A percentile compares a stretch with the other conserved stretches of the same genome.
These are phyloP conservation scores for Colletotrichum sp. DNA, from an alignment of 2,329 filamentous ascomycete species.

Conservation along the genomic window DNA sequence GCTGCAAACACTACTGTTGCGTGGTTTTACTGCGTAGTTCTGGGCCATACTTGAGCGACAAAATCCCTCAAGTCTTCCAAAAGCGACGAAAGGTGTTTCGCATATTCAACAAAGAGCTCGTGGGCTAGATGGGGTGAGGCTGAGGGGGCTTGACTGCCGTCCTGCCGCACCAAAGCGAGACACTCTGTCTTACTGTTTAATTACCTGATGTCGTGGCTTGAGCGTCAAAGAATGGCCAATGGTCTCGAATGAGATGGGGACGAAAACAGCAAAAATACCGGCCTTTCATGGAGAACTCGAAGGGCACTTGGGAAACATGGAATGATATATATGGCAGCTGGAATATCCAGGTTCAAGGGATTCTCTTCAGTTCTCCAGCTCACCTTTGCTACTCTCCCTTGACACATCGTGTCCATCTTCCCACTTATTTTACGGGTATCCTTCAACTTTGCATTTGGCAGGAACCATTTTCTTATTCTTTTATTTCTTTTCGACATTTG, in stretches of 20 bases:
- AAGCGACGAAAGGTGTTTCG: neutral
- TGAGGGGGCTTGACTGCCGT: neutral
- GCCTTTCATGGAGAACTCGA: neutral
- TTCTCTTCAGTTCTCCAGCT: neutral
- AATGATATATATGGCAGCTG: neutral
- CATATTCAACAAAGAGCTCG: neutral
- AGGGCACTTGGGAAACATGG: neutral
- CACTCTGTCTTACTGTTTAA: neutral
- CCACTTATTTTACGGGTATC: neutral
- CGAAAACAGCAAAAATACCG: neutral
- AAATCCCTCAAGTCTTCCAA: neutral
- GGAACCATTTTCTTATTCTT: neutral
- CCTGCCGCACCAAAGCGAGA: neutral
- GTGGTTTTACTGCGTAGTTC: neutral
- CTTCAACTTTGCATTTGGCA: neutral
- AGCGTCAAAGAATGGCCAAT: neutral
- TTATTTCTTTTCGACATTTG: neutral
- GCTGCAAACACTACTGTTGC: neutral
- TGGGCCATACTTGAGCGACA: neutral
- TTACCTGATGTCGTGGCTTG: slow-evolving; percentile 1
- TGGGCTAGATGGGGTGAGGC: neutral
- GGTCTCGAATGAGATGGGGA: neutral
- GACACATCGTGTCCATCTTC: neutral
- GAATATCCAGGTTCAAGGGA: neutral
- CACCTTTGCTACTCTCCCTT: neutral